These are phyloP conservation scores for Cutaneotrichosporon cyanovorans DNA, from an alignment of 1,284 basidiomycete genomes.

Conservation along the genomic window DNA sequence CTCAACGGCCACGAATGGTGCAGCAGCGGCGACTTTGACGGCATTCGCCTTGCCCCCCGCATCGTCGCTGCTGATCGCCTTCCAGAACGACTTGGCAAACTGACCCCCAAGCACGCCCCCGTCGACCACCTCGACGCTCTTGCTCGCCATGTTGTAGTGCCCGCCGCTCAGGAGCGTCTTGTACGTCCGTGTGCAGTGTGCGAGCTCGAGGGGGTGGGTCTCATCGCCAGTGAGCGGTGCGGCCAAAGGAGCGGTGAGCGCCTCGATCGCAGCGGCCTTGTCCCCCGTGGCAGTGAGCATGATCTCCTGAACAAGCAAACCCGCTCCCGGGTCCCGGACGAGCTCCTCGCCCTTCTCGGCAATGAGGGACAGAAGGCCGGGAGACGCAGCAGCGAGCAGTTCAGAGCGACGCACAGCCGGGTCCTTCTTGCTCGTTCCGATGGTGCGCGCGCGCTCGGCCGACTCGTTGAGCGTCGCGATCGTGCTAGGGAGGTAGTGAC, in stretches of 20 bases:
- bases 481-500: slow-evolving; percentile 75
- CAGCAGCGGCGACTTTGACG: slow-evolving; percentile 58
- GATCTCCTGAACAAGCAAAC: slow-evolving; percentile 66
- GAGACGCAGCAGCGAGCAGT: slow-evolving; percentile 61
- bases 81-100: slow-evolving; percentile 57
- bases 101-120: slow-evolving; percentile 51
- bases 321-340: slow-evolving; percentile 65
- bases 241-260: slow-evolving; percentile 55
- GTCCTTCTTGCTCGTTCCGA: slow-evolving; percentile 71
- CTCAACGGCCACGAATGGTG: slow-evolving; percentile 71
- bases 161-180: slow-evolving; percentile 83
- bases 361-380: slow-evolving; percentile 61
- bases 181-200: slow-evolving; percentile 71
- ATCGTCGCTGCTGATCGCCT: slow-evolving; percentile 47
- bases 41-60: slow-evolving; percentile 42
- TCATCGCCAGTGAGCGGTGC: slow-evolving; percentile 52
- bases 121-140: slow-evolving; percentile 52
- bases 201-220: slow-evolving; percentile 64
- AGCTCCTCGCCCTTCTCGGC: slow-evolving; percentile 54
- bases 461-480: slow-evolving; percentile 62
- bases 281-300: slow-evolving; percentile 75
- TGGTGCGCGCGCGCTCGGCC: slow-evolving; percentile 47
- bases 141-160: slow-evolving; percentile 62
- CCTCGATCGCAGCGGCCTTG: slow-evolving; percentile 56
- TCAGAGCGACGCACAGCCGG: slow-evolving; percentile 56